phyloP scores from a whole-genome alignment of 441 rosid species.

The Populus hybrid region DNA sequence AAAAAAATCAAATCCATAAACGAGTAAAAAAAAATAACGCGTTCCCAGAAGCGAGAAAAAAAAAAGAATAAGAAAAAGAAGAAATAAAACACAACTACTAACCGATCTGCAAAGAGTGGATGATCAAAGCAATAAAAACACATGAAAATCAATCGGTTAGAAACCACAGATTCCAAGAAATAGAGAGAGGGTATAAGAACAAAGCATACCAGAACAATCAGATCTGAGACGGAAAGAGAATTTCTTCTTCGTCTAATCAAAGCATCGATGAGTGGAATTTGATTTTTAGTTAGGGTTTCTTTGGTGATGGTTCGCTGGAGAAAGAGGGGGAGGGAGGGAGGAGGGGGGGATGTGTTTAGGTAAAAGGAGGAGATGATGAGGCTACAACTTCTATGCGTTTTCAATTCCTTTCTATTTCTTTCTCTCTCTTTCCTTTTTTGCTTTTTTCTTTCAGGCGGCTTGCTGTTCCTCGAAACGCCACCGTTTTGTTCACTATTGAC shows the following conservation, averaged over 20 bases:
- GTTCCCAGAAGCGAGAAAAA: background rate
- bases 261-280: slow-evolving; percentile 19
- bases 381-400: slow-evolving; percentile 39
- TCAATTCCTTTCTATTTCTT: slow-evolving; percentile 2
- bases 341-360: slow-evolving; percentile 16
- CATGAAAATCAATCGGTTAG: background rate
- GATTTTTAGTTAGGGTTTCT: slow-evolving; percentile 15
- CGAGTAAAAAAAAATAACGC: background rate
- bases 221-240: slow-evolving; percentile 34
- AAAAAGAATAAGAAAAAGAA: background rate
- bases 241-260: slow-evolving; percentile 17
- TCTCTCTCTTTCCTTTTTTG: background rate
- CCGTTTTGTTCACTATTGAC: slow-evolving; percentile 18
- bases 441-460: slow-evolving; percentile 26
- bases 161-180: background rate
- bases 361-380: slow-evolving; percentile 29
- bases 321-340: slow-evolving; percentile 5
- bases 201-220: slow-evolving; percentile 29
- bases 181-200: background rate
- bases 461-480: slow-evolving; percentile 11
- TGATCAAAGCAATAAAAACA: background rate
- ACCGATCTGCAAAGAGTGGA: slow-evolving; percentile 13
- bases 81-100: background rate
- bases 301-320: slow-evolving; percentile 24
- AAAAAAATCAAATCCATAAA: background rate